Conservation (phyloP, 2,329 filamentous ascomycete genomes). For the Thelonectria rubi region DNA sequence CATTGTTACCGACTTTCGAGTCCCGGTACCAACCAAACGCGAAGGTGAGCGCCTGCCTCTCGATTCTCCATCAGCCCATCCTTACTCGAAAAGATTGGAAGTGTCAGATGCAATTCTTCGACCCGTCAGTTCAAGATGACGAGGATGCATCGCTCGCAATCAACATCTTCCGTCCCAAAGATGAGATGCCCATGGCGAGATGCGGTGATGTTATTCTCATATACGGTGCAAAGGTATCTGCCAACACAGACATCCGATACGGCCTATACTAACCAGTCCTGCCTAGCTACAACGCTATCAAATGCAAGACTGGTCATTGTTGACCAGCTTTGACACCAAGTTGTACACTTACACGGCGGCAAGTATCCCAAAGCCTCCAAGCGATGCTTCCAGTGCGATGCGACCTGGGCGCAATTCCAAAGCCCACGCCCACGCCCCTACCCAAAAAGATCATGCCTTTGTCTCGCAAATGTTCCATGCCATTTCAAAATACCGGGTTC, state of each 20-base stretch:
- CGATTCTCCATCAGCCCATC: not conserved
- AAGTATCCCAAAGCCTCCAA: conserved; percentile 47
- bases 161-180: conserved; percentile 66
- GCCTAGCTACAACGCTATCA: conserved; percentile 53
- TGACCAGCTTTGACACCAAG: conserved; percentile 53
- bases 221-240: conserved; percentile 61
- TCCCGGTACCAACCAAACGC: conserved; percentile 60
- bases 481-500: conserved; percentile 55
- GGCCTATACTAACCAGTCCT: conserved; percentile 19
- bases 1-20: conserved; percentile 71
- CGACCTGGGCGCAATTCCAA: conserved; percentile 31
- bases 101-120: conserved; percentile 67
- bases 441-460: conserved; percentile 50
- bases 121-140: conserved; percentile 61
- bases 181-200: conserved; percentile 58
- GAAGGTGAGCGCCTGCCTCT: conserved; percentile 54
- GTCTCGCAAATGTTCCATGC: conserved; percentile 59
- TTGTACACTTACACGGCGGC: conserved; percentile 55
- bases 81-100: conserved; percentile 61
- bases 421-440: conserved; percentile 33
- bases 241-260: conserved; percentile 17
- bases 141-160: conserved; percentile 54
- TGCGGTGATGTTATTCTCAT: conserved; percentile 56
- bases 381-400: conserved; percentile 48
- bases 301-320: conserved; percentile 50